Evolutionary conservation across 2,329 filamentous ascomycete genomes (phyloP).

Genomic region (Penicillium sp.): DNA sequence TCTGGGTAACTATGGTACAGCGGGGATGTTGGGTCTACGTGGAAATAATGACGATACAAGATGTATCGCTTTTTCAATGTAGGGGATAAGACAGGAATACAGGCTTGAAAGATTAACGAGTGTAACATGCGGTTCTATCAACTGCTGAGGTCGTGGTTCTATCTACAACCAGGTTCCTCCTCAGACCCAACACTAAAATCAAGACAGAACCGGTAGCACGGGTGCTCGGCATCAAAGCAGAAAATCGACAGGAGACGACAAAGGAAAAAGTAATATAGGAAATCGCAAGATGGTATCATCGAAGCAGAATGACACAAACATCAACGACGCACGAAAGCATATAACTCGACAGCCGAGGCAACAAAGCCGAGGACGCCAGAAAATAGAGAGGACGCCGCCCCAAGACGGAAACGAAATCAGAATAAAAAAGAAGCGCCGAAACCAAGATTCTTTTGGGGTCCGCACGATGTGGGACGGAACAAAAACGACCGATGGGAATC

Average conservation of each 20-base stretch:
- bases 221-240: not conserved
- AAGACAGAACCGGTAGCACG: not conserved
- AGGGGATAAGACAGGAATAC: not conserved
- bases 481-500: conserved; percentile 18
- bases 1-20: not conserved
- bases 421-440: conserved; percentile 21
- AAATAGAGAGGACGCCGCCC: conserved; percentile 30
- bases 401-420: conserved; percentile 18
- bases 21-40: conserved; percentile 3
- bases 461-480: conserved; percentile 5
- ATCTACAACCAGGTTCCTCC: conserved; percentile 24
- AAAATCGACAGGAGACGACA: conserved; percentile 9
- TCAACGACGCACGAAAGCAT: conserved; percentile 14
- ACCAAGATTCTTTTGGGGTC: conserved; percentile 20
- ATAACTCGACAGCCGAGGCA: conserved; percentile 2
- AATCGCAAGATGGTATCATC: conserved; percentile 41
- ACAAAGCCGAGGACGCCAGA: conserved; percentile 27
- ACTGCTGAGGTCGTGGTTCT: conserved; percentile 20
- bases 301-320: conserved; percentile 32
- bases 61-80: not conserved
- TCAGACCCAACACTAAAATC: conserved; percentile 7
- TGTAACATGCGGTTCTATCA: conserved; percentile 8
- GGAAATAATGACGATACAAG: conserved; percentile 1
- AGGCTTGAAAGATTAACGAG: not conserved
- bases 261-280: conserved; percentile 9